phyloP scores from a whole-genome alignment of 169 alveolate genomes.

The Theileria sp. region DNA sequence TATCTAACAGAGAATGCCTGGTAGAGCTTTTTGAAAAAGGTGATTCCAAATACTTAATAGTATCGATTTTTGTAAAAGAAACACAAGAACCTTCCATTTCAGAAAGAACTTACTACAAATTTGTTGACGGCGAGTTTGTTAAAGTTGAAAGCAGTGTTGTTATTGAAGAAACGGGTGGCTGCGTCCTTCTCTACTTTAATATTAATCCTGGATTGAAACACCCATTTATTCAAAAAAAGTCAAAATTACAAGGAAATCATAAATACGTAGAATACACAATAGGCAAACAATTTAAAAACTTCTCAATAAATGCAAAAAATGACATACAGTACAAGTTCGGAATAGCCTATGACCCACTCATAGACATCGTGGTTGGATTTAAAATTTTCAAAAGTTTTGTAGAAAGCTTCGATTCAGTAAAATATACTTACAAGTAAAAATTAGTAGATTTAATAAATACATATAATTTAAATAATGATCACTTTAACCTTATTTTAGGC shows the following conservation, averaged over 20 bases:
- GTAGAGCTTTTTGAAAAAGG: slow-evolving; percentile 5
- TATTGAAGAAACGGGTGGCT: neutral
- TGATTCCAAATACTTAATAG: neutral
- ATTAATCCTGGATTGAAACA: neutral
- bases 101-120: neutral
- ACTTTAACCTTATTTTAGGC: neutral
- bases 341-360: slow-evolving; percentile 2
- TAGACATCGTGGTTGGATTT: neutral
- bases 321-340: slow-evolving; percentile 8
- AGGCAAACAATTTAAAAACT: neutral
- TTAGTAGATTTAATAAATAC: neutral
- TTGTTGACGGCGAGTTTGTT: neutral
- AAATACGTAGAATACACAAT: neutral
- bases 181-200: neutral
- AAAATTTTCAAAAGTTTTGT: neutral
- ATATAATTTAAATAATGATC: neutral
- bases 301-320: neutral
- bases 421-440: neutral
- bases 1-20: neutral
- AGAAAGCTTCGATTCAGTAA: neutral
- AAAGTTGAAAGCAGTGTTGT: neutral
- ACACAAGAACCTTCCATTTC: neutral
- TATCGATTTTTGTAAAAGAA: neutral
- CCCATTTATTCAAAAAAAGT: neutral
- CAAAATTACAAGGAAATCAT: neutral